These are phyloP conservation scores for Nicotiana otophora DNA, from an alignment of 257 asterid genomes.

Conservation along the genomic window DNA sequence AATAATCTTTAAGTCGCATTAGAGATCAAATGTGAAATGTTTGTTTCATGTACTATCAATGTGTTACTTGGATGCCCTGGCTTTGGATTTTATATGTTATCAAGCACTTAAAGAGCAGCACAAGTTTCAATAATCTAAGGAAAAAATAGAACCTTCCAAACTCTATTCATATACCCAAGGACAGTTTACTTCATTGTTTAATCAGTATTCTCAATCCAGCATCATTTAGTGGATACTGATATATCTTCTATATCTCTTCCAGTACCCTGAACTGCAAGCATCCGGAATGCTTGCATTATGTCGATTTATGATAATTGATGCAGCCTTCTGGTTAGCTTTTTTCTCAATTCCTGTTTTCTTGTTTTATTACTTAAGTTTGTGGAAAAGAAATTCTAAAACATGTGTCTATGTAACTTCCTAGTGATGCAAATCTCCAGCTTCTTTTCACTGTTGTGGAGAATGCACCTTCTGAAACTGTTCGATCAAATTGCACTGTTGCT, in stretches of 20 bases:
- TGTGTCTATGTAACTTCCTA: slow-evolving; percentile 23
- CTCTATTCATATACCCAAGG: neutral
- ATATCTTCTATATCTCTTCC: slow-evolving; percentile 20
- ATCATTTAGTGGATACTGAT: slow-evolving; percentile 3
- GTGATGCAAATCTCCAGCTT: slow-evolving; percentile 89
- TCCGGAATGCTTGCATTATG: slow-evolving; percentile 96
- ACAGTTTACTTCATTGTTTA: neutral
- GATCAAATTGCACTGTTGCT: slow-evolving; percentile 95
- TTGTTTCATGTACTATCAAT: neutral
- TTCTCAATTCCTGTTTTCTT: slow-evolving; percentile 1
- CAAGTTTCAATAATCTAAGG: neutral
- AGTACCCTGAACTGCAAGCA: slow-evolving; percentile 86
- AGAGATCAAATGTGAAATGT: neutral
- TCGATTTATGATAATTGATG: slow-evolving; percentile 84
- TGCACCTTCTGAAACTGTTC: slow-evolving; percentile 84
- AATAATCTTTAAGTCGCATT: neutral
- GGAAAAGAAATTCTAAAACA: slow-evolving; percentile 8
- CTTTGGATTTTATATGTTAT: neutral
- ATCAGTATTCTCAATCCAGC: neutral
- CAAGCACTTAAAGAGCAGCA: neutral
- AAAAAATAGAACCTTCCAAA: neutral
- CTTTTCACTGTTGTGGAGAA: slow-evolving; percentile 98
- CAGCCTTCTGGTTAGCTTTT: slow-evolving; percentile 68
- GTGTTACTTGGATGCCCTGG: neutral
- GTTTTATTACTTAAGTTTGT: neutral